Conservation (phyloP, 352 stramenopile species). For the Globisporangium mamillatum region DNA sequence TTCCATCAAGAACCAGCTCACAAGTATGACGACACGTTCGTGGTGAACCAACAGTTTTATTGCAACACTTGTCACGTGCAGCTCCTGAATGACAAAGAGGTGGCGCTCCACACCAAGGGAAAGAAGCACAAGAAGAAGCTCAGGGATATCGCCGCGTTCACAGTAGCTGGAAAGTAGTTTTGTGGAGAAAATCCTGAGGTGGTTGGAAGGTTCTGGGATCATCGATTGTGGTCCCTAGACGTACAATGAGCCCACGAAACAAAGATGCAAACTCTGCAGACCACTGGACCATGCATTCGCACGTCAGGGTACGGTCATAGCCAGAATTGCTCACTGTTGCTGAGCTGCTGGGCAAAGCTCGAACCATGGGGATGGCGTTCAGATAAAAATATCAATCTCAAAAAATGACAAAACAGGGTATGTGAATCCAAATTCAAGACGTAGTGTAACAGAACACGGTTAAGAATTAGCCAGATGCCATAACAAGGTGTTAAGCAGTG, state of each 20-base stretch:
- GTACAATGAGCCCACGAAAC: not conserved
- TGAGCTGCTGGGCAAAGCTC: too few relatives aligned
- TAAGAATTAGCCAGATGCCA: not conserved
- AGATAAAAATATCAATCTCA: not conserved
- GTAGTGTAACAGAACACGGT: not conserved
- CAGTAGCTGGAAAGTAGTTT: not conserved
- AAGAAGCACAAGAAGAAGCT: slow-evolving; percentile 85
- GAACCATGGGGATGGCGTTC: too few relatives aligned
- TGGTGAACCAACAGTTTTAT: slow-evolving; percentile 55
- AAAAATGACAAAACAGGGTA: not conserved
- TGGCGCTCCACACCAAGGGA: slow-evolving; percentile 67
- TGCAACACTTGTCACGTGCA: slow-evolving; percentile 70
- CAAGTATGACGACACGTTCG: slow-evolving; percentile 38
- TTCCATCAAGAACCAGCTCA: slow-evolving; percentile 19
- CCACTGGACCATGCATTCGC: not conserved
- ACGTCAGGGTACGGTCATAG: not conserved
- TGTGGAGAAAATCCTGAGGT: not conserved
- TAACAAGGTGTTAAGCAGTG: not conserved
- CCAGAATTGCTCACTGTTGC: too few relatives aligned
- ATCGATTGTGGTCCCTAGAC: not conserved
- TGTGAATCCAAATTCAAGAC: not conserved
- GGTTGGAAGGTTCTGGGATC: not conserved
- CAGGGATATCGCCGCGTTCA: slow-evolving; percentile 22
- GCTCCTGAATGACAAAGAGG: slow-evolving; percentile 70
- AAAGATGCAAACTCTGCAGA: not conserved